Percentiles rank a stretch among this genome's conserved stretches.
Conservation (phyloP, 169 alveolate genomes). For the Amoebophrya sp. region DNA sequence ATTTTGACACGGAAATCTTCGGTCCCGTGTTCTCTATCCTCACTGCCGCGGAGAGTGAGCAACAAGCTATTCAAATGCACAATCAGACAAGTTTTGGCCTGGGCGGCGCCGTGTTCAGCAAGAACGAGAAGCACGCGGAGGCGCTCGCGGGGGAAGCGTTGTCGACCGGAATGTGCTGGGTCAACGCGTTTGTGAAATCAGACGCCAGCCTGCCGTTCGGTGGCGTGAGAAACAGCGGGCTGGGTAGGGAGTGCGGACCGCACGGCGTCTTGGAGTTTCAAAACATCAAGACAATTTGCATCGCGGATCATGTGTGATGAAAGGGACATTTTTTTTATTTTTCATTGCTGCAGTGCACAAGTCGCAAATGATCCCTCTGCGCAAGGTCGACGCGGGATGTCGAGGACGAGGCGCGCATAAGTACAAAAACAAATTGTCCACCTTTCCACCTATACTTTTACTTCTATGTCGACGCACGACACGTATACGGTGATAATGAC, state of each 20-base stretch:
- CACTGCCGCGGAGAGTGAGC: not conserved
- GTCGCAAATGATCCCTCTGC: not conserved
- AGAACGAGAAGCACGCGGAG: not conserved
- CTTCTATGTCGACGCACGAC: too few species aligned
- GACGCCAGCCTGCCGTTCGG: not conserved
- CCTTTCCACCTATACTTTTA: not conserved
- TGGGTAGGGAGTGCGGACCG: not conserved
- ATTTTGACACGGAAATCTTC: not conserved
- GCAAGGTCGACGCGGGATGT: not conserved
- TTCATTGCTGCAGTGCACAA: not conserved
- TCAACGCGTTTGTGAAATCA: not conserved
- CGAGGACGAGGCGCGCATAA: not conserved
- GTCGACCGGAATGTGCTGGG: not conserved
- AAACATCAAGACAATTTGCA: not conserved
- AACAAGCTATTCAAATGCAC: not conserved
- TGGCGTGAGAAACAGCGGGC: not conserved
- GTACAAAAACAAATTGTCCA: not conserved
- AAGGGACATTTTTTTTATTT: too few species aligned
- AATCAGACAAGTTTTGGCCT: not conserved
- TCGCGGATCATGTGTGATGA: not conserved
- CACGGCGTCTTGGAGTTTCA: not conserved
- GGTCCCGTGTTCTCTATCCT: not conserved
- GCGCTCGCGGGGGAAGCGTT: too few species aligned
- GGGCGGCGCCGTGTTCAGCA: not conserved
- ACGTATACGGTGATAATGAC: too few species aligned